Base-by-base conservation (phyloP, 371 early-diverging fungal genomes). In the Mucor sp. region DNA sequence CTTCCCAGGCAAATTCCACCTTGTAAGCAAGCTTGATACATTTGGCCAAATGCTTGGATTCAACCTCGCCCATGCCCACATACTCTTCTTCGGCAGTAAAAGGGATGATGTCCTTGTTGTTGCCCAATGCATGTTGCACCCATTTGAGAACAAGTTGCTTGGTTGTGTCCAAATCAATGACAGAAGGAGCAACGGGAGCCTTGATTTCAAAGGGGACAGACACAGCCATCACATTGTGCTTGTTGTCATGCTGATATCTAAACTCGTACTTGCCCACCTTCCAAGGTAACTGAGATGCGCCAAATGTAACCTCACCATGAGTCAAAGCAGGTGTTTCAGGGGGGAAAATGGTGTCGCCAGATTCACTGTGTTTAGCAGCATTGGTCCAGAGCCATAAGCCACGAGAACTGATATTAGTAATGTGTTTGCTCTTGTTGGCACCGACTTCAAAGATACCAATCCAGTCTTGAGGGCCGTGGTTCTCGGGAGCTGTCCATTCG, bases 1-100 rank as follows among this genome's bases (percentile, higher is more conserved):
- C 93, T 59, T 93, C 91, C 85, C 92, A 89, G 4, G 94, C 89
- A 80, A 95, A 95, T 60, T 95, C 95, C 41, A 96, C 88, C 33
- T 92, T 92, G 74, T 90, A 95, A 70, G 89, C 86, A 43, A 89
- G 78, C 59, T 89, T 86, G 68, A 95, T 89, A 11, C 89, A 91
- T 67, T 93, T 89, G 14, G 91, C 94, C 32, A 95, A 85, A 33
- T 92, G 85, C 63, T 83, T 86, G 1, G 93, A 90, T 56, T 93
- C 91, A 5, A 68, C 64, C 67, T 93, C 93, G 59, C 87, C 85
- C 76, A 93, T 84, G 33, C 87, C 77, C 41, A 87, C 69, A 60
- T 81, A 89, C 41, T 82, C 85, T 61, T 89, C 90, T 21, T 79
- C 79, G 4, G 78, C 72, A 8, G 81, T 79, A 47, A 71, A 66